A percentile compares a stretch with the other conserved stretches of the same genome.
These are phyloP conservation scores for Amanita muscaria DNA, from an alignment of 768 basidiomycete genomes.

Conservation along the genomic window DNA sequence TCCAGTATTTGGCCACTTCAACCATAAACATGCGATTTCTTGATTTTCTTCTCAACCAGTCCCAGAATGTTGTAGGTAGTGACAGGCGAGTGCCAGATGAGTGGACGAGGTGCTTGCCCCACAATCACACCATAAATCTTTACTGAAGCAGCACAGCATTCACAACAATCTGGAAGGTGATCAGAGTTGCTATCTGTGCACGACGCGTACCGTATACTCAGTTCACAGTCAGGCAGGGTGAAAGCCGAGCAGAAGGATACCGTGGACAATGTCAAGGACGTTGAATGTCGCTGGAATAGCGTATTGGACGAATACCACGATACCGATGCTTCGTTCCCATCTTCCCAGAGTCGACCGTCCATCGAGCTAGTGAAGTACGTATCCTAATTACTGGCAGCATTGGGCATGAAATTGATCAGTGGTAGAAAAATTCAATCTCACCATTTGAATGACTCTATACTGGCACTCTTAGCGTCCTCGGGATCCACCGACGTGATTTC, in stretches of 20 bases:
- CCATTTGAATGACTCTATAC: slow-evolving; percentile 22
- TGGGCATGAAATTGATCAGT: neutral
- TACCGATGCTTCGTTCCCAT: neutral
- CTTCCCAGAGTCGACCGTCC: neutral
- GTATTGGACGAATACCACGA: slow-evolving; percentile 5
- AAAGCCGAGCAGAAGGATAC: too few relatives aligned
- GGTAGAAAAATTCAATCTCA: neutral
- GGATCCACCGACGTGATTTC: slow-evolving; percentile 65
- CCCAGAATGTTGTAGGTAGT: neutral
- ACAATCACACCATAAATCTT: neutral
- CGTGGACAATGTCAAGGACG: neutral
- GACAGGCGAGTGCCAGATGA: neutral
- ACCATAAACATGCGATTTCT: slow-evolving; percentile 2
- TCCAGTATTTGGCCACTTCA: too few relatives aligned
- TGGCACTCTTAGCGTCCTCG: slow-evolving; percentile 36
- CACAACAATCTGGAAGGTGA: slow-evolving; percentile 1
- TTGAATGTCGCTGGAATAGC: neutral
- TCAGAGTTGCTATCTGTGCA: neutral
- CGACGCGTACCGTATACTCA: neutral
- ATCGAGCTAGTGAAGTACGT: neutral
- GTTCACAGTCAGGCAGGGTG: too few relatives aligned
- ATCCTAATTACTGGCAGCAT: too few relatives aligned
- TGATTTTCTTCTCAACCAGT: neutral
- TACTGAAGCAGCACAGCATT: slow-evolving; percentile 3
- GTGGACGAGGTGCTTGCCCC: slow-evolving; percentile 1